Base-by-base conservation (phyloP, 257 asterid genomes). In the Forsythia viridissima region DNA sequence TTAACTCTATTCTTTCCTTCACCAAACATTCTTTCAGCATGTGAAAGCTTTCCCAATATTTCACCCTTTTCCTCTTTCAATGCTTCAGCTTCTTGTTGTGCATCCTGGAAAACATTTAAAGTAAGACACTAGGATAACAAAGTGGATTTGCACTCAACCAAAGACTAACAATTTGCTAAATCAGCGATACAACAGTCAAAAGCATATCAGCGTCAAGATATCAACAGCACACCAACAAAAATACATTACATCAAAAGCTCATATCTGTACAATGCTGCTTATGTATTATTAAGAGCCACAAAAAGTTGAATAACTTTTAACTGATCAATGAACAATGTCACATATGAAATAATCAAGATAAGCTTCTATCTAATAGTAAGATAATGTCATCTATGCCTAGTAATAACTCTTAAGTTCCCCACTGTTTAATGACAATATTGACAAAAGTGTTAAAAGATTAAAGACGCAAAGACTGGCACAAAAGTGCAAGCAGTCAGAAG, bases 1-100 rank as follows among this genome's bases (percentile, higher is more conserved):
- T 88, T 85, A 44, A 90, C 89, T 84, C 97, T 88, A 81, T 70
- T 90, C 87, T 88, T 92, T 63, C 96, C 93, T 55, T 91, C 98
- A 76, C 83, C 87, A 82, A 91, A 79, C 75, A 70, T 82, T 81
- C 87, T 84, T 76, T 96, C 99, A 74, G 83, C 83, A 67, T 91
- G 90, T 51, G 92, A 91, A 85, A 93, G 89, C 80, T 84, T 88
- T 73, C 81, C 86, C 36, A 85, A 48, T 44, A 91, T 80, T 76
- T 92, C 95, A 79, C 90, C 96, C 82, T 93, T 91, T 87, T 90
- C 98, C 85, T 81, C 85, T 85, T 80, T 87, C 59, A 85, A 84
- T 40, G 81, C 81, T 76, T 91, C 95, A 44, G 83, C 88, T 83
- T 89, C 88, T 41, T 86, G 89, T 66, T 89, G 87, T 43, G 96